These are phyloP conservation scores for Blumeriella jaapii DNA, from an alignment of 2,329 filamentous ascomycete species.

Conservation along the genomic window DNA sequence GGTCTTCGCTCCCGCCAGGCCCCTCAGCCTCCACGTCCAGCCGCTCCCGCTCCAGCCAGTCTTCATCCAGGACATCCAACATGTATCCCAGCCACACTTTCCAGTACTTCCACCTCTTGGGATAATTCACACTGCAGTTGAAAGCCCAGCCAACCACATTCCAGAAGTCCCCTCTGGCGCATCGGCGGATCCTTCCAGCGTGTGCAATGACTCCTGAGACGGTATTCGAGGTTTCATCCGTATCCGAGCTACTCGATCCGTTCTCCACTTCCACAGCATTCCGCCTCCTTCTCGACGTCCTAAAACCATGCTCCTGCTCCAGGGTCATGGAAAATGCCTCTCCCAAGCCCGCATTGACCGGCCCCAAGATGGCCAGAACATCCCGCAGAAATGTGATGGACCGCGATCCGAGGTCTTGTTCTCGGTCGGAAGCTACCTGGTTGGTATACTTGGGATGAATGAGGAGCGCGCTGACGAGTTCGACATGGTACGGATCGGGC, in stretches of 20 bases:
- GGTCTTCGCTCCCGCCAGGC: conserved; percentile 35
- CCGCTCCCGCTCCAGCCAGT: conserved; percentile 4
- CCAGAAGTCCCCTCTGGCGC: conserved; percentile 87
- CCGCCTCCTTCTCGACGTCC: conserved; percentile 22
- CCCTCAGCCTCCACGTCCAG: background rate
- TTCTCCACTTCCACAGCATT: conserved; percentile 26
- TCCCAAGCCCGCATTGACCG: conserved; percentile 56
- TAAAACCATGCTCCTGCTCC: conserved; percentile 12
- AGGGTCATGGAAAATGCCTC: conserved; percentile 57
- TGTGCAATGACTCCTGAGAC: conserved; percentile 50
- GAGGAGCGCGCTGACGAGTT: conserved; percentile 68
- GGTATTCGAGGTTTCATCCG: conserved; percentile 34
- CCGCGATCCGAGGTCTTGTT: conserved; percentile 49
- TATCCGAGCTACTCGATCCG: conserved; percentile 32
- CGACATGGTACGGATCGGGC: conserved; percentile 62
- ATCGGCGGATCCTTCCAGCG: conserved; percentile 56
- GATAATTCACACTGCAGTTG: conserved; percentile 68
- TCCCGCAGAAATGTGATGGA: conserved; percentile 61
- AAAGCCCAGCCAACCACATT: conserved; percentile 82
- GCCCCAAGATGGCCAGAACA: conserved; percentile 53
- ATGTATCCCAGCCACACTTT: conserved; percentile 69
- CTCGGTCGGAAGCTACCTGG: conserved; percentile 49
- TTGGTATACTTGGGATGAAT: conserved; percentile 74
- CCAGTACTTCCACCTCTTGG: conserved; percentile 72
- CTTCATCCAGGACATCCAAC: conserved; percentile 63